These are phyloP conservation scores for Penicillium coffeae DNA, from an alignment of 495 filamentous ascomycete genomes.

Conservation along the genomic window DNA sequence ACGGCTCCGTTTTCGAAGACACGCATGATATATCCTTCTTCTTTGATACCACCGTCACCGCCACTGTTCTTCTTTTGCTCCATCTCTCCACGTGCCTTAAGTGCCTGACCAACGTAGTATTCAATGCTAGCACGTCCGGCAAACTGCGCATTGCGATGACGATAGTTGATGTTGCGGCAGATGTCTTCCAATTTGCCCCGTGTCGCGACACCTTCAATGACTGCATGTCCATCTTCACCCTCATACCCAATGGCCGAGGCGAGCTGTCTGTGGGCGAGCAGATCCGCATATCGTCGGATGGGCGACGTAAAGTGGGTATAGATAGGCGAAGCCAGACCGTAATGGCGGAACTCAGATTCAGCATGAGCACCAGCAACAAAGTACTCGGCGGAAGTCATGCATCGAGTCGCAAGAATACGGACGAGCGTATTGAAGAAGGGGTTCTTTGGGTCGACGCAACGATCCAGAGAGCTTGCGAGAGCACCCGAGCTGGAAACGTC, in stretches of 20 bases:
- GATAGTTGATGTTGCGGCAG: slow-evolving; percentile 96
- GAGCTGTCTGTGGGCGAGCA: slow-evolving; percentile 89
- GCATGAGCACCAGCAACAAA: slow-evolving; percentile 91
- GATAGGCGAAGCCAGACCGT: slow-evolving; percentile 90
- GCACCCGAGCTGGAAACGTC: slow-evolving; percentile 81
- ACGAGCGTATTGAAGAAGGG: slow-evolving; percentile 98
- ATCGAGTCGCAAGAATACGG: slow-evolving; percentile 93
- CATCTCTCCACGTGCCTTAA: slow-evolving; percentile 69
- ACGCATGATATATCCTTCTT: slow-evolving; percentile 94
- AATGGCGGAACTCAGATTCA: slow-evolving; percentile 92
- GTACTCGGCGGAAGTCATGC: slow-evolving; percentile 99
- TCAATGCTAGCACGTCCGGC: slow-evolving; percentile 90
- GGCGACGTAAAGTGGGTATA: slow-evolving; percentile 99
- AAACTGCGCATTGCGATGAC: slow-evolving; percentile 94
- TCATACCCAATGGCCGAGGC: slow-evolving; percentile 94
- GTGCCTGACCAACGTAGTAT: slow-evolving; percentile 94
- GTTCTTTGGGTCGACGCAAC: slow-evolving; percentile 73
- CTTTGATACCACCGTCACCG: slow-evolving; percentile 51
- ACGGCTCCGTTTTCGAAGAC: slow-evolving; percentile 96
- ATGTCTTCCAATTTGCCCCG: slow-evolving; percentile 78
- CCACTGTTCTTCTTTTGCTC: slow-evolving; percentile 41
- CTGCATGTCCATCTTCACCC: slow-evolving; percentile 47
- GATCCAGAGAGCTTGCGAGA: slow-evolving; percentile 85
- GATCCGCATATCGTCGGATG: slow-evolving; percentile 93
- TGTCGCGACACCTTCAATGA: slow-evolving; percentile 72